These are phyloP conservation scores for Aspergillus floridensis DNA, from an alignment of 2,329 filamentous ascomycete genomes.

Conservation along the genomic window DNA sequence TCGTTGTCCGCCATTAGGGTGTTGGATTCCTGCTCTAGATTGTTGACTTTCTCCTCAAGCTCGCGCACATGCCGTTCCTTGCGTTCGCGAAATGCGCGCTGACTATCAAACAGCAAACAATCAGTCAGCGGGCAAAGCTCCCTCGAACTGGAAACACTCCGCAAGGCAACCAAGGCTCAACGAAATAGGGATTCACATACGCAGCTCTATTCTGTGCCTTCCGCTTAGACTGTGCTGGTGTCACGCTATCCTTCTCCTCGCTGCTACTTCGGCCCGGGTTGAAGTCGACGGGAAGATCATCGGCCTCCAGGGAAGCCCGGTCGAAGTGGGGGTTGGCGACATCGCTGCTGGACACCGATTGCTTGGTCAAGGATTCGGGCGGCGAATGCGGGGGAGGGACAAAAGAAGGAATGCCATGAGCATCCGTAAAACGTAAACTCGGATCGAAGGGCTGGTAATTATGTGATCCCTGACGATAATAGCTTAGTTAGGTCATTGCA, in stretches of 20 bases:
- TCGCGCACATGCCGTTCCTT: conserved; percentile 95
- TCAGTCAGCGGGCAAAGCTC: background rate
- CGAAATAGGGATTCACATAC: conserved; percentile 48
- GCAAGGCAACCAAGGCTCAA: background rate
- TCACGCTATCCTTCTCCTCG: conserved; percentile 54
- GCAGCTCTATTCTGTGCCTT: conserved; percentile 72
- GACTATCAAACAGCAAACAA: conserved; percentile 51
- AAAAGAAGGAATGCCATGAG: conserved; percentile 27
- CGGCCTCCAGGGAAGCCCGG: conserved; percentile 30
- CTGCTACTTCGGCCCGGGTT: conserved; percentile 47
- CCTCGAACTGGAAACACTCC: background rate
- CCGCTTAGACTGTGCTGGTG: conserved; percentile 58
- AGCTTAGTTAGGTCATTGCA: conserved; percentile 11
- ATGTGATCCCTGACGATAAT: conserved; percentile 12
- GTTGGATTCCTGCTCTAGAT: conserved; percentile 70
- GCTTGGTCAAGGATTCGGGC: conserved; percentile 35
- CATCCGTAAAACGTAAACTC: conserved; percentile 35
- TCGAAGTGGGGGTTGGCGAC: conserved; percentile 21
- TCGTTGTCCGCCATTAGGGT: conserved; percentile 79
- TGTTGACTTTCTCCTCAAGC: conserved; percentile 78
- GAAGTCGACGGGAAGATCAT: conserved; percentile 25
- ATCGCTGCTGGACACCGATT: conserved; percentile 33
- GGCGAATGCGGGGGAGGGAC: conserved; percentile 36
- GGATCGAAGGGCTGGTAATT: conserved; percentile 40
- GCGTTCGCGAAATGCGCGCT: conserved; percentile 92